Base-by-base conservation (phyloP, 208 protist species). In the Wallacemonas sp. region DNA sequence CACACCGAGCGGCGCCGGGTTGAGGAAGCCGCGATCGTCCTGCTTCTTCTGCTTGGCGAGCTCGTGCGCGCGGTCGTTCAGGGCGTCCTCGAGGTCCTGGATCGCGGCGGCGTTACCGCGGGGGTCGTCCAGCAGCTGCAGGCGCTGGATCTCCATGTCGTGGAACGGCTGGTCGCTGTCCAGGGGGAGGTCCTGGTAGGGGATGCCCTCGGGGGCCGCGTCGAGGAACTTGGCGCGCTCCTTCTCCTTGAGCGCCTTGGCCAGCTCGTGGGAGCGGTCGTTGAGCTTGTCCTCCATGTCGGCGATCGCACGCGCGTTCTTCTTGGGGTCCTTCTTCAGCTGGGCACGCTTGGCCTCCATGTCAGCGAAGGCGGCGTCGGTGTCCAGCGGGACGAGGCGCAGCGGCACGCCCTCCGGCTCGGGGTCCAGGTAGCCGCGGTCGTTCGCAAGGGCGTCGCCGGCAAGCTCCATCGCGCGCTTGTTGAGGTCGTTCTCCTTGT, bases 31-130 rank as follows among this genome's bases (percentile, higher is more conserved):
- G 49, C 84, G 88, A 32, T 90, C 79, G 39, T 80, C 66, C 32
- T 75, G 69, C 36, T 82, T 61, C 66, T 77, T 79, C 70, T 86
- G 68, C 68, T 74, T 78, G 25, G 84, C 87, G 38, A 93, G 66
- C 61, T 86, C 81, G 3, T 62, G 68, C 16, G 79, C 87, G 38
- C 82, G 87, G 41, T 82, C 77, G 67, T 94, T 91, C 42, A 94
- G 70, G 12, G 79, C 80, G 18, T 80, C 81, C 72, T 90, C 88
- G 1, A 92, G 74, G 29, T 85, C 80, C 62, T 77, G 61, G 42
- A 91, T 84, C 25, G 68, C 82, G 7, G 57, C 71, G 28, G 72
- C 74, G 64, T 89, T 79, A 39, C 62, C 64, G 41, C 66, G 66
- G 33, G 82, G 77, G 57, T 87, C 52, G 33, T 86, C 69, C 59